Evolutionary conservation across 495 filamentous ascomycete genomes (phyloP), one percentile per base, ranked within the genome.

Genomic region (Lepidopterella palustris): DNA sequence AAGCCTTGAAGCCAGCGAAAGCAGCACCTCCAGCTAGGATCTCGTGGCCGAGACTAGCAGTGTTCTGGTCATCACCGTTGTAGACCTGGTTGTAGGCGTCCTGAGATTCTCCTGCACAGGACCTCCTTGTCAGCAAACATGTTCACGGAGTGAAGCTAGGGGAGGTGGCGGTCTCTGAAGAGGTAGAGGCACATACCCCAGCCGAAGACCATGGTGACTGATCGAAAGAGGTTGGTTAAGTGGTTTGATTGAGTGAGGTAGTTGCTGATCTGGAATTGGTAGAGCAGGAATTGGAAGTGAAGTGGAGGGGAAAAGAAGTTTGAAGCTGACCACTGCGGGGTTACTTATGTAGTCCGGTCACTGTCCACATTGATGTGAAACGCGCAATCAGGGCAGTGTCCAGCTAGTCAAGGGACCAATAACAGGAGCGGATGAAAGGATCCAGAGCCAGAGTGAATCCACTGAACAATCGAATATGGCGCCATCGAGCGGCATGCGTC

Each of bases 1-100:
- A 92, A 15, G 83, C 74, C 79, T 90, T 89, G 80, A 93, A 86
- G 58, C 81, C 88, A 62, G 82, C 87, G 68, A 92, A 91, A 59
- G 87, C 83, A 50, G 87, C 88, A 48, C 82, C 89, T 50, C 87
- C 87, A 67, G 85, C 87, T 54, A 90, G 68, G 35, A 88, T 69
- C 74, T 92, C 87, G 73, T 92, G 88, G 62, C 80, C 81, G 69
- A 89, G 73, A 69, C 82, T 79, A 68, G 79, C 77, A 72, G 89
- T 68, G 77, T 87, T 64, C 47, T 73, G 53, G 40, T 58, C 47
- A 60, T 69, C 58, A 39, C 75, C 61, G 39, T 75, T 71, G 74
- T 89, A 85, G 68, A 88, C 75, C 67, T 85, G 59, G 58, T 82
- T 70, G 74, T 87, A 86, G 60, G 81, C 74, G 25, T 81, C 50